Evolutionary conservation across 2,329 filamentous ascomycete genomes (phyloP).

Genomic region (Scedosporium boydii): DNA sequence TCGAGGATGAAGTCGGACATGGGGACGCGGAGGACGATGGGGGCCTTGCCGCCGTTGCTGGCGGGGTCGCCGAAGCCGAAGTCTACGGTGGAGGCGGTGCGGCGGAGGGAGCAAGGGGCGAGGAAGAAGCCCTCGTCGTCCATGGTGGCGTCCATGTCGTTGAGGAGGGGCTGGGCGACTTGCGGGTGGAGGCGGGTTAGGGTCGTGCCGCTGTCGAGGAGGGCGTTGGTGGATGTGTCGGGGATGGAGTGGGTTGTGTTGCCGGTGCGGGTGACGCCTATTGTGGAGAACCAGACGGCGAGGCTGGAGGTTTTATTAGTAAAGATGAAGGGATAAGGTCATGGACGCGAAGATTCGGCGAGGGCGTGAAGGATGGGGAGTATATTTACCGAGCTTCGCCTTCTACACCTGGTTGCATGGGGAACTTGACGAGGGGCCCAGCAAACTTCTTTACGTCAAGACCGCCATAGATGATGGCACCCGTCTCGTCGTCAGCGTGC

Average conservation of each 20-base stretch:
- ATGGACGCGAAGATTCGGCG: too few species aligned
- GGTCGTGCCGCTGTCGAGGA: conserved; percentile 45
- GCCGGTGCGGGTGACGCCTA: conserved; percentile 21
- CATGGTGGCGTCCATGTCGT: conserved; percentile 28
- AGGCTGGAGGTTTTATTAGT: conserved; percentile 17
- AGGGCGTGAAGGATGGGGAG: conserved; percentile 8
- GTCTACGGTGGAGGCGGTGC: conserved; percentile 29
- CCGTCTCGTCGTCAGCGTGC: conserved; percentile 28
- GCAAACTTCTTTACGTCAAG: conserved; percentile 42
- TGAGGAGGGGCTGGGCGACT: conserved; percentile 31
- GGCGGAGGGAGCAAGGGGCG: conserved; percentile 30
- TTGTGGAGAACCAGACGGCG: conserved; percentile 19
- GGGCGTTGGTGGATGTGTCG: conserved; percentile 25
- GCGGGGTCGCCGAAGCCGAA: conserved; percentile 34
- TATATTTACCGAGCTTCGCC: conserved; percentile 18
- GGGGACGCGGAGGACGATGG: conserved; percentile 34
- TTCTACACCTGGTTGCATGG: conserved; percentile 28
- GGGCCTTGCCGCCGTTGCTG: conserved; percentile 1
- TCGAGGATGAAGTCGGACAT: conserved; percentile 41
- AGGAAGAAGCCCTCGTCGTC: conserved; percentile 33
- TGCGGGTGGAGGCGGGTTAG: conserved; percentile 33
- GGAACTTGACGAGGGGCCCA: conserved; percentile 31
- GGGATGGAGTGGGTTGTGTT: conserved; percentile 16
- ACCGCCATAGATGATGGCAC: conserved; percentile 44
- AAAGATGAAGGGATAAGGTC: background rate